phyloP scores from a whole-genome alignment of 2,329 filamentous ascomycete genomes.

The Aspergillus brunneoviolaceus region DNA sequence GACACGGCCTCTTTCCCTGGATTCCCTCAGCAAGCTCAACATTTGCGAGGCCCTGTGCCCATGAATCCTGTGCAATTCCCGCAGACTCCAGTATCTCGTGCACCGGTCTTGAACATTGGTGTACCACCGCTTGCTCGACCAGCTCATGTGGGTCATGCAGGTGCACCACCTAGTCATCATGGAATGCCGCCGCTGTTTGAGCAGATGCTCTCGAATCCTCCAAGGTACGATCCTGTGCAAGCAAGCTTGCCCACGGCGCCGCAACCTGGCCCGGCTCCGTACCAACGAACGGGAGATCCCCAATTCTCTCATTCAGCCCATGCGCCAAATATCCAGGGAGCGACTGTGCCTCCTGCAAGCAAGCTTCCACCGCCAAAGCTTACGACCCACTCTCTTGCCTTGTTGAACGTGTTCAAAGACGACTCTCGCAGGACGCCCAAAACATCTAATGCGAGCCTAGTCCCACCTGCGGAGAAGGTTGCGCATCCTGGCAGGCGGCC shows the following conservation, averaged over 20 bases:
- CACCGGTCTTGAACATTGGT: conserved; percentile 11
- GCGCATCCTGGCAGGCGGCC: conserved; percentile 21
- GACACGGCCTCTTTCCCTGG: conserved; percentile 47
- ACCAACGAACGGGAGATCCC: conserved; percentile 48
- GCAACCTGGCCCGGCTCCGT: conserved; percentile 41
- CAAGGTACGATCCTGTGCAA: conserved; percentile 20
- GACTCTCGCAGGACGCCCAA: conserved; percentile 29
- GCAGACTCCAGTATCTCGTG: conserved; percentile 15
- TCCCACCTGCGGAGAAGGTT: conserved; percentile 16
- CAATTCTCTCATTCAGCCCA: conserved; percentile 43
- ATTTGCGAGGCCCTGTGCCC: conserved; percentile 20
- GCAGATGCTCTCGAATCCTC: conserved; percentile 24
- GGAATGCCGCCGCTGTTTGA: conserved; percentile 23
- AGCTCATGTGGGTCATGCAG: conserved; percentile 17
- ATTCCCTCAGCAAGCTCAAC: conserved; percentile 35
- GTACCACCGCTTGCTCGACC: conserved; percentile 14
- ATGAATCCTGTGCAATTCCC: conserved; percentile 28
- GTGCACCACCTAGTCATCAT: conserved; percentile 19
- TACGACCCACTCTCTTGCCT: conserved; percentile 56
- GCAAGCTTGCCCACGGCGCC: conserved; percentile 13
- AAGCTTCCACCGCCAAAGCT: conserved; percentile 60
- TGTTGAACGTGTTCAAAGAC: conserved; percentile 59
- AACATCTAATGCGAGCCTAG: conserved; percentile 18
- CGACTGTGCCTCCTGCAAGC: conserved; percentile 55
- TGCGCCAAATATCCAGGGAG: conserved; percentile 38